phyloP scores from a whole-genome alignment of 345 rosid genomes.

The Citrus medica region DNA sequence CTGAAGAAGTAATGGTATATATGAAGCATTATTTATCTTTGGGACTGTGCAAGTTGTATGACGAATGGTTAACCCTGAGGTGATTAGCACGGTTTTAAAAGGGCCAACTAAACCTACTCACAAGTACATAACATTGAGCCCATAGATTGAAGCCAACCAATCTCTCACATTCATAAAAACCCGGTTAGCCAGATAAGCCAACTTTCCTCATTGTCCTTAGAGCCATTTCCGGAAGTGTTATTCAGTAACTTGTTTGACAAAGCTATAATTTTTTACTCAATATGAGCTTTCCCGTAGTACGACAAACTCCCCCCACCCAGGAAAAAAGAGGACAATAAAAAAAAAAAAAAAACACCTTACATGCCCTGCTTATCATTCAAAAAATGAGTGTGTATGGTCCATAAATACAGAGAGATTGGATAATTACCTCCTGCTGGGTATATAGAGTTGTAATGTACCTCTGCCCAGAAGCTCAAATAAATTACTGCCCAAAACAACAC shows the following conservation, averaged over 20 bases:
- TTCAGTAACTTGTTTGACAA: background rate
- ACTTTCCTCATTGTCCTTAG: background rate
- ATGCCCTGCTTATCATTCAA: too few relatives aligned
- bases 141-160: background rate
- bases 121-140: background rate
- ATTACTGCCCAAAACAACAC: conserved; percentile 38
- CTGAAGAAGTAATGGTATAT: conserved; percentile 22
- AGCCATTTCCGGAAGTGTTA: background rate
- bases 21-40: background rate
- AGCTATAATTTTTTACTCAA: background rate
- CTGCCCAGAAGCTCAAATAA: conserved; percentile 60
- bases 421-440: conserved; percentile 41
- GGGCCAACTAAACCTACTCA: background rate
- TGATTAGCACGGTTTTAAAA: background rate
- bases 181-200: background rate
- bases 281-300: background rate
- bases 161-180: background rate
- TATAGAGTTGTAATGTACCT: conserved; percentile 67
- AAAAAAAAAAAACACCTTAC: too few relatives aligned
- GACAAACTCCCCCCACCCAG: background rate
- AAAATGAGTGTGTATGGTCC: background rate
- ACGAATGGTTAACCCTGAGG: background rate
- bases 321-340: background rate
- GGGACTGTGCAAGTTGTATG: background rate
- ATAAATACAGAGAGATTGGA: background rate